Base-by-base conservation (phyloP, 2,329 filamentous ascomycete species). In the Xylariaceae sp. region DNA sequence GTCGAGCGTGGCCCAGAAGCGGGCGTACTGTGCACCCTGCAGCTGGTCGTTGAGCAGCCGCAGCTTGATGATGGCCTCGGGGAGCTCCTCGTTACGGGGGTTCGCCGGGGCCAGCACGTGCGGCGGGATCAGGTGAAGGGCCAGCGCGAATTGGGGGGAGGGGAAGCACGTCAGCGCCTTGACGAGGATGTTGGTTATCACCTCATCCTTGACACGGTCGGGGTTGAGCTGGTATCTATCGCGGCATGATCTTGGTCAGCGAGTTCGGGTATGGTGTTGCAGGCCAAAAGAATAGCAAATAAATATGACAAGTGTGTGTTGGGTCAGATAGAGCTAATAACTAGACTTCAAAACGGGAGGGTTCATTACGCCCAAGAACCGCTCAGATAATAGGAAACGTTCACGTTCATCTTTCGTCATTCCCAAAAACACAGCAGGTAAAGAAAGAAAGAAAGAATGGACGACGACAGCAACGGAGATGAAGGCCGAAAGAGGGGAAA, bases 361-460 rank as follows among this genome's bases (percentile, higher is more conserved):
- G 71, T 67, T 64, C 70, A 71, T 76, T 74, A 71, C 72, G 59
- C 64, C 66, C 67, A 69, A 67, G 69, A 63, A 66, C 68, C 66
- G 36, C 67, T 94, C 88, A 86, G 87, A 78, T 94, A 95, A 95
- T 94, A 95, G 87, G 86, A 94, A 95, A 95, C 88, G 87, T 94
- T 83, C 67, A 79, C 69, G 69, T 65, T 28, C 26, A 28, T 74
- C 70, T 65, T 76, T 88, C 86, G 89, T 94, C 85, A 87, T 74
- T 44, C 50, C 50, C n/a, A 54, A 38, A 41, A 36, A 36, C 6
- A 9, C n/a, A 14, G 24, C 8, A 28, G n/a, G 21, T 24, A 24
- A 24, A 12, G 15, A 24, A 31, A 32, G 18, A n/a, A 31, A 24
- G 11, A 24, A 28, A 28, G 7, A 24, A 7, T 11, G 6, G 21